Evolutionary conservation across 164 flowering plant species (phyloP), one percentile per base, ranked within the genome.

Genomic region (Paratinospora sagittata): DNA sequence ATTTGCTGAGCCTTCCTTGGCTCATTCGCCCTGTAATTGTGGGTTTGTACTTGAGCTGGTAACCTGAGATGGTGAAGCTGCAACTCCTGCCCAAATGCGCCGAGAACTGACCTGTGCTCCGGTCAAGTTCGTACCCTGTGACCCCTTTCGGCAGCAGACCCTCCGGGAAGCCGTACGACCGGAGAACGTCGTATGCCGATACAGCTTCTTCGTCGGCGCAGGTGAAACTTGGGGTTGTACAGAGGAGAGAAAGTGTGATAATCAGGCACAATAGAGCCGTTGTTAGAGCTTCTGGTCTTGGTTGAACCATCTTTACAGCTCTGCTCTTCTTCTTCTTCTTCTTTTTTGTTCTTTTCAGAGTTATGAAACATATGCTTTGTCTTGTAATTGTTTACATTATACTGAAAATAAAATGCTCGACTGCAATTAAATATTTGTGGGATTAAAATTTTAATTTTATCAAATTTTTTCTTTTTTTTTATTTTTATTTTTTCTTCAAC

Each of bases 81-180:
- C 97, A 87, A 13, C 80, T 71, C 5, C 75, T 81, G 36, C 81
- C 75, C 33, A 86, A 68, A 65, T 77, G 79, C 0, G 76, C 90
- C 0, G 68, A 23, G 82, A 91, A 91, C 39, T 81, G 78, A 1
- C 97, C 92, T 1, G 91, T 82, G 11, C 71, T 30, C 9, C 45
- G 12, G 79, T 88, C 79, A 10, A 91, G 70, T 8, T 87, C 85
- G 76, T 87, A 89, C 26, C 85, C 83, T 0, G 65, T 49, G 0
- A 79, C 88, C 6, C 93, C 94, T 43, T 70, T 60, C 0, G 94
- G 95, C 21, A 91, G 81, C 3, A 91, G 47, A 2, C 97, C 93
- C 1, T 72, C 0, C 0, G 93, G 95, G 73, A 89, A 86, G 33
- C 73, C 83, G 70, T 80, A 83, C 6, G 64, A 12, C 65, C 79